phyloP scores from a whole-genome alignment of 2,329 filamentous ascomycete genomes.

The Corniculantispora saksenae region DNA sequence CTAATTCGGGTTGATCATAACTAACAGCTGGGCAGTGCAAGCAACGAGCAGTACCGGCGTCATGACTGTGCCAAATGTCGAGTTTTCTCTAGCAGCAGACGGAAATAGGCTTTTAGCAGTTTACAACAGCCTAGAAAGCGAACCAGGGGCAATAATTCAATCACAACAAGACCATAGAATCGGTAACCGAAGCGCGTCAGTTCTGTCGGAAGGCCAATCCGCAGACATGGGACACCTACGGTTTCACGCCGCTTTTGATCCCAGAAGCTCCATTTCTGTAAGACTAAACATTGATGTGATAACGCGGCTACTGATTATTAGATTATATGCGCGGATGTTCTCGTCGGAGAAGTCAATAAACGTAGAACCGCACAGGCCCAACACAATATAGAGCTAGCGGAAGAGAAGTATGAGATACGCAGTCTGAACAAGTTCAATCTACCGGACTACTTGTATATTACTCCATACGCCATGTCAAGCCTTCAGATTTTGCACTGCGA shows the following conservation, averaged over 20 bases:
- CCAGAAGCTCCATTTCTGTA: slow-evolving; percentile 1
- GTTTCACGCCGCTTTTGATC: neutral
- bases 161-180: neutral
- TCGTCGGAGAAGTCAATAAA: slow-evolving; percentile 77
- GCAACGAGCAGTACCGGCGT: neutral
- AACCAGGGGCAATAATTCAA: neutral
- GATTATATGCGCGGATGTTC: slow-evolving; percentile 83
- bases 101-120: neutral
- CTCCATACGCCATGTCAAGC: slow-evolving; percentile 75
- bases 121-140: neutral
- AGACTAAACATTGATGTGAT: neutral
- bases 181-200: neutral
- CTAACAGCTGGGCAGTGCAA: neutral
- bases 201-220: neutral
- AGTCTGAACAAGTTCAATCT: slow-evolving; percentile 76
- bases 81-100: neutral
- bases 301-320: slow-evolving; percentile 28
- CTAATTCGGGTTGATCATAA: no score
- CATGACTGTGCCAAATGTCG: neutral
- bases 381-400: slow-evolving; percentile 56
- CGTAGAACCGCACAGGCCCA: slow-evolving; percentile 58
- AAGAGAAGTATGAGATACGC: slow-evolving; percentile 56
- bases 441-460: slow-evolving; percentile 70
- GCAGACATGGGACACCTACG: neutral
- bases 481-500: slow-evolving; percentile 85